Conservation (phyloP, 1,284 basidiomycete species). For the Volvariella surrecta region DNA sequence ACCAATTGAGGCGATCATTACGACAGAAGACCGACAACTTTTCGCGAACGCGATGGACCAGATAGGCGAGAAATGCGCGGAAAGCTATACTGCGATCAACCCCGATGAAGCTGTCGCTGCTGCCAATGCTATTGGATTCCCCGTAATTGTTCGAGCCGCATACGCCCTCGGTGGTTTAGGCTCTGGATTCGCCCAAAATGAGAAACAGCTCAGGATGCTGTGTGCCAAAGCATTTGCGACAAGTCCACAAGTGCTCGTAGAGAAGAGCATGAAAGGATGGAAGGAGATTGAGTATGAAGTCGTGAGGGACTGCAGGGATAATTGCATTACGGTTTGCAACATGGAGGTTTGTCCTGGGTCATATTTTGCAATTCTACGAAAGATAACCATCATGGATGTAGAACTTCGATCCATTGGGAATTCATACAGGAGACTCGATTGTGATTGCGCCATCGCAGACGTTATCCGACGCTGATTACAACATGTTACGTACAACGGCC, state of each 20-base stretch:
- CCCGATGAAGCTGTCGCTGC: slow-evolving; percentile 81
- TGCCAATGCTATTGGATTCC: slow-evolving; percentile 88
- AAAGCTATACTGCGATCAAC: slow-evolving; percentile 80
- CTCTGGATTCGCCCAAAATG: slow-evolving; percentile 90
- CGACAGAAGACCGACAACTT: slow-evolving; percentile 93
- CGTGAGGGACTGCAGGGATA: slow-evolving; percentile 95
- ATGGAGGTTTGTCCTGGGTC: slow-evolving; percentile 76
- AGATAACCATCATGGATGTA: slow-evolving; percentile 23
- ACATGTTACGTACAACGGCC: slow-evolving; percentile 97
- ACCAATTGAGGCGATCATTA: slow-evolving; percentile 95
- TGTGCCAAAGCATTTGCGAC: slow-evolving; percentile 95
- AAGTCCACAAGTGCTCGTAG: slow-evolving; percentile 93
- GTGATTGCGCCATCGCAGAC: slow-evolving; percentile 98
- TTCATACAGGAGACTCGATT: slow-evolving; percentile 99
- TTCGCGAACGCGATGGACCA: slow-evolving; percentile 94
- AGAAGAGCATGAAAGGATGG: slow-evolving; percentile 99
- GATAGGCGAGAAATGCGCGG: slow-evolving; percentile 93
- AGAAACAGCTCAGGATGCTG: slow-evolving; percentile 78
- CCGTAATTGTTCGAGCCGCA: slow-evolving; percentile 94
- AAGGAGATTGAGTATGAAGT: slow-evolving; percentile 99
- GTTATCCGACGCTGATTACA: slow-evolving; percentile 95
- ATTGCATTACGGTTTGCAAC: slow-evolving; percentile 99
- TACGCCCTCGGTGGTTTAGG: slow-evolving; percentile 95
- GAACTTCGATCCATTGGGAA: slow-evolving; percentile 98
- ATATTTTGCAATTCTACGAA: slow-evolving; percentile 1